Conservation (phyloP, 2,329 filamentous ascomycete species). For the Exophiala mesophila region DNA sequence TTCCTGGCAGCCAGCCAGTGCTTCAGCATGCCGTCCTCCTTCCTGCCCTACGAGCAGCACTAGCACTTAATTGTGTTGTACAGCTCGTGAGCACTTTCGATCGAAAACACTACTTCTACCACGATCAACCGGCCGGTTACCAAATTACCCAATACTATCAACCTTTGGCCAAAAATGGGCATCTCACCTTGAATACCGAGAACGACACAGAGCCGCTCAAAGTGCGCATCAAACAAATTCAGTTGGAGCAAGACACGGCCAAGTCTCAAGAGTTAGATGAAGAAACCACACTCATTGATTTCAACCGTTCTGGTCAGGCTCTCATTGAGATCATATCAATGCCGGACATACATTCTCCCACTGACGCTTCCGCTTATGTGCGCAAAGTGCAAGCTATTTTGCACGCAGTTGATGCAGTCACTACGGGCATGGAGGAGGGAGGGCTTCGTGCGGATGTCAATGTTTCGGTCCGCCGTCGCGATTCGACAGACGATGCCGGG, state of each 20-base stretch:
- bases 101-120: conserved; percentile 98
- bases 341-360: conserved; percentile 80
- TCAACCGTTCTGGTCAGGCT: conserved; percentile 87
- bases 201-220: conserved; percentile 69
- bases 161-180: conserved; percentile 64
- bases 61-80: conserved; percentile 76
- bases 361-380: conserved; percentile 81
- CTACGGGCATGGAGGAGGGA: conserved; percentile 87
- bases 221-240: conserved; percentile 85
- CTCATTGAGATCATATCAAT: conserved; percentile 93
- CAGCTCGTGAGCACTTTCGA: conserved; percentile 79
- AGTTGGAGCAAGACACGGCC: conserved; percentile 96
- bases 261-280: conserved; percentile 79
- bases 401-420: conserved; percentile 75
- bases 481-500: conserved; percentile 38
- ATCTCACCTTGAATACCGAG: conserved; percentile 69
- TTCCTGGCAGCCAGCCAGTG: conserved; percentile 81
- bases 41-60: conserved; percentile 82
- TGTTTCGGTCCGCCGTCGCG: conserved; percentile 69
- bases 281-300: conserved; percentile 74
- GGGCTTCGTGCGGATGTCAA: conserved; percentile 92
- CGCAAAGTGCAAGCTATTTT: conserved; percentile 81
- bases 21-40: conserved; percentile 81
- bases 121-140: conserved; percentile 93
- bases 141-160: conserved; percentile 96